A percentile compares a stretch with the other conserved stretches of the same genome.
Evolutionary conservation across 768 basidiomycete genomes (phyloP).

Genomic region (Pholiota microspora): DNA sequence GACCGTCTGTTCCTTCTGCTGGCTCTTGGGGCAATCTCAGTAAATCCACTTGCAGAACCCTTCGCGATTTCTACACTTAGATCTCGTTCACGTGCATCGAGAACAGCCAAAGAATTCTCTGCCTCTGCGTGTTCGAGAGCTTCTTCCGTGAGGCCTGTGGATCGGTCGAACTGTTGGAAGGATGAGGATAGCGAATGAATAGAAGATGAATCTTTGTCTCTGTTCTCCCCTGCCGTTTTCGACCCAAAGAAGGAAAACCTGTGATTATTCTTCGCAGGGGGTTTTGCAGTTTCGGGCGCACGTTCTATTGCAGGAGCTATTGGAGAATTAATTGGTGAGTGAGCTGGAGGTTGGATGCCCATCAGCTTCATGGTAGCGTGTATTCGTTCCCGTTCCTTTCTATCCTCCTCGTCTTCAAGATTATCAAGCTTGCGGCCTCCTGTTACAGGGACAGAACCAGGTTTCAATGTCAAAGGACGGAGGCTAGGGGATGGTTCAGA

Average conservation of each 20-base stretch:
- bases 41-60: slow-evolving; percentile 73
- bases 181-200: slow-evolving; percentile 40
- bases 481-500: slow-evolving; percentile 47
- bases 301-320: slow-evolving; percentile 27
- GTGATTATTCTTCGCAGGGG: slow-evolving; percentile 32
- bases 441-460: slow-evolving; percentile 54
- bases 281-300: slow-evolving; percentile 24
- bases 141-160: slow-evolving; percentile 62
- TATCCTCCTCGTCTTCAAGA: slow-evolving; percentile 90
- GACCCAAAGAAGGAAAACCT: slow-evolving; percentile 79
- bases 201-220: slow-evolving; percentile 39
- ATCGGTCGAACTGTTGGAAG: slow-evolving; percentile 27
- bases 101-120: slow-evolving; percentile 68
- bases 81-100: slow-evolving; percentile 75
- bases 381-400: slow-evolving; percentile 81
- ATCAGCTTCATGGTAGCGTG: slow-evolving; percentile 92
- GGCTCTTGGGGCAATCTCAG: slow-evolving; percentile 61
- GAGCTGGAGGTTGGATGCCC: slow-evolving; percentile 75
- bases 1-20: slow-evolving; percentile 62
- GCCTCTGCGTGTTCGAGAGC: slow-evolving; percentile 80
- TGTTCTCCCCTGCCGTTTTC: slow-evolving; percentile 33
- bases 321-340: slow-evolving; percentile 35
- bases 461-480: slow-evolving; percentile 72
- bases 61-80: slow-evolving; percentile 75
- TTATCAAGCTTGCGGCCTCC: slow-evolving; percentile 81